Evolutionary conservation across 768 basidiomycete genomes (phyloP).

Genomic region (Tricholoma bakamatsutake): DNA sequence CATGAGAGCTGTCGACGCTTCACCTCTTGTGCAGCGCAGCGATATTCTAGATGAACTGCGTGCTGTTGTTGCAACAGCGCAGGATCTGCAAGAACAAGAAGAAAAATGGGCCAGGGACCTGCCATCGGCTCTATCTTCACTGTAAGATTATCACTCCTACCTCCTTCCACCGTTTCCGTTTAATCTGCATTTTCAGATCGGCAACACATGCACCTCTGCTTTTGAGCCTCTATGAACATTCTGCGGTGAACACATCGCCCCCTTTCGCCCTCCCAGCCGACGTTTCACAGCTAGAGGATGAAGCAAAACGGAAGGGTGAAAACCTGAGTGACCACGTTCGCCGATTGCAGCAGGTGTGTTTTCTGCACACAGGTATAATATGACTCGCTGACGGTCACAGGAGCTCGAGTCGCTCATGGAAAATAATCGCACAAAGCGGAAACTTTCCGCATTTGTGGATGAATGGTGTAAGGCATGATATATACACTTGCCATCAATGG

Average conservation of each 20-base stretch:
- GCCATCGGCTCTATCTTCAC: constrained; percentile 9
- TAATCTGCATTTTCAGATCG: constrained; percentile 6
- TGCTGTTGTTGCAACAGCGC: constrained; percentile 6
- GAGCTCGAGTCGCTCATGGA: constrained; percentile 3
- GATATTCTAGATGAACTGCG: constrained; percentile 19
- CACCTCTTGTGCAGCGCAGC: constrained; percentile 16
- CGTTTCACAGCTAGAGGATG: constrained; percentile 8
- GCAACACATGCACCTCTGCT: constrained; percentile 14
- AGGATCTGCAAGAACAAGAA: constrained; percentile 10
- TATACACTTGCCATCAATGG: background rate
- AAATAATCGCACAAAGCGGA: constrained; percentile 2
- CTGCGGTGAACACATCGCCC: constrained; percentile 21
- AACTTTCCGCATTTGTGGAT: constrained; percentile 2
- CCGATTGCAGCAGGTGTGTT: constrained; percentile 18
- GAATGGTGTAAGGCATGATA: constrained; percentile 3
- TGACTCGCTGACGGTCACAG: background rate
- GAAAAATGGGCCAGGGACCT: constrained; percentile 11
- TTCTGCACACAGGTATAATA: background rate
- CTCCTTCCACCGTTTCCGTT: background rate
- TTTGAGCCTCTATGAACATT: constrained; percentile 17
- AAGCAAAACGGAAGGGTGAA: constrained; percentile 16
- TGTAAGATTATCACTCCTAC: constrained; percentile 10
- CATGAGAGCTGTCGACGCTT: constrained; percentile 12
- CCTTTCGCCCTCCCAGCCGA: constrained; percentile 17
- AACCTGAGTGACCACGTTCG: constrained; percentile 10